A percentile compares a stretch with the other conserved stretches of the same genome.
Evolutionary conservation across 306 rosid species (phyloP).

Genomic region (Sicyos baderoa): DNA sequence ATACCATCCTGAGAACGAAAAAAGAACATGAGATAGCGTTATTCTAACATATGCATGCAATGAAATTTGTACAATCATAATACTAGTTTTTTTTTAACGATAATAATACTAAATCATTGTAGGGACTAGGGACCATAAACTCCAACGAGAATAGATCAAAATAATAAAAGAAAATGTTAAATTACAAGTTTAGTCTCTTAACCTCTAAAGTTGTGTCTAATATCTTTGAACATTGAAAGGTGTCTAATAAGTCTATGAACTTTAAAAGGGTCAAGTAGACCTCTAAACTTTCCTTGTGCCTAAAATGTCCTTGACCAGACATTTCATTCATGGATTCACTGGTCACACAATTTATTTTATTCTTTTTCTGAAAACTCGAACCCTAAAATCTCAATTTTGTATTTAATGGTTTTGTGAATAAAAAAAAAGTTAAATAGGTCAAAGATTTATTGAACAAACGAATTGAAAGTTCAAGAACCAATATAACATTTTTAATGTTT

Average conservation of each 20-base stretch:
- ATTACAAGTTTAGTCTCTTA: not conserved
- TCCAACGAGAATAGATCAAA: not conserved
- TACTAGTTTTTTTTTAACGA: too few species aligned
- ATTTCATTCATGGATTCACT: too few species aligned
- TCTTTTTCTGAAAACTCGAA: not conserved
- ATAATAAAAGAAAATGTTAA: not conserved
- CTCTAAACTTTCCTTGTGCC: not conserved
- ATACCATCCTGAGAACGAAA: constrained; percentile 72
- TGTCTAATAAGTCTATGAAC: not conserved
- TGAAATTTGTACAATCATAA: constrained; percentile 17
- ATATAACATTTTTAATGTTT: not conserved
- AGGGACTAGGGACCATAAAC: not conserved
- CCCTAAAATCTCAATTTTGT: not conserved
- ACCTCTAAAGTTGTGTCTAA: not conserved
- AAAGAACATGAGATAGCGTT: constrained; percentile 6
- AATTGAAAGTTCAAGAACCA: not conserved
- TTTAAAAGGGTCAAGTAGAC: not conserved
- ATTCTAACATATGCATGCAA: constrained; percentile 15
- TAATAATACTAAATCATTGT: too few species aligned
- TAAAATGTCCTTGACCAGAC: not conserved
- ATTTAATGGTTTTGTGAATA: not conserved
- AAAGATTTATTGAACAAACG: not conserved
- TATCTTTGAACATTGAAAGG: not conserved
- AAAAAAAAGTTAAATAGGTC: not conserved
- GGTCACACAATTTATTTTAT: not conserved